Percentiles rank a stretch among this genome's conserved stretches.
These are phyloP conservation scores for Gypsophila paniculata DNA, from an alignment of 179 eudicot species.

Conservation along the genomic window DNA sequence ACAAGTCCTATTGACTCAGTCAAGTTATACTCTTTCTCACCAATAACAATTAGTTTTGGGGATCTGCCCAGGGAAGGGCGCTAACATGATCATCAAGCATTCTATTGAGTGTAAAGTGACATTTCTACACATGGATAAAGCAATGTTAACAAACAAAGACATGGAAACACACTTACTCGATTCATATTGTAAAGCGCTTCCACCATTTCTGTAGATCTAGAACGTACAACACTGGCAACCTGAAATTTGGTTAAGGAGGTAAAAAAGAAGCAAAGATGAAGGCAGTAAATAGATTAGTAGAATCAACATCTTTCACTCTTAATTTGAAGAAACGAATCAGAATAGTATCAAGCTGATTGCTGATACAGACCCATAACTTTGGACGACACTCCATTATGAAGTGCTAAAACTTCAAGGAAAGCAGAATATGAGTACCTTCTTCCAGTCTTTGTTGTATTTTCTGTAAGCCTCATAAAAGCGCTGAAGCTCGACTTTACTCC, in stretches of 20 bases:
- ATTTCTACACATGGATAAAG: neutral
- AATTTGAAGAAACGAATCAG: neutral
- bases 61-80: neutral
- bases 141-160: too few species aligned
- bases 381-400: neutral
- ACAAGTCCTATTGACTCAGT: neutral
- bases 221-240: slow-evolving; percentile 40
- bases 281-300: neutral
- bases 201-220: slow-evolving; percentile 50
- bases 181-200: slow-evolving; percentile 58
- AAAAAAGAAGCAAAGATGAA: slow-evolving; percentile 5
- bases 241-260: slow-evolving; percentile 25
- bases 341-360: neutral
- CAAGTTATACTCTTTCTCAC: neutral
- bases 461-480: slow-evolving; percentile 50
- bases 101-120: neutral
- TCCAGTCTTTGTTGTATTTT: slow-evolving; percentile 53
- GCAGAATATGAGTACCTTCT: slow-evolving; percentile 37
- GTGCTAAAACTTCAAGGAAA: neutral
- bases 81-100: slow-evolving; percentile 1
- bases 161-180: slow-evolving; percentile 37
- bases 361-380: too few species aligned
- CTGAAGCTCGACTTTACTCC: slow-evolving; percentile 50
- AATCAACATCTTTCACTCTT: neutral
- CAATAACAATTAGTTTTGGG: neutral